A percentile compares a stretch with the other conserved stretches of the same genome.
These are phyloP conservation scores for Aureobasidium sp. DNA, from an alignment of 2,329 filamentous ascomycete species.

Conservation along the genomic window DNA sequence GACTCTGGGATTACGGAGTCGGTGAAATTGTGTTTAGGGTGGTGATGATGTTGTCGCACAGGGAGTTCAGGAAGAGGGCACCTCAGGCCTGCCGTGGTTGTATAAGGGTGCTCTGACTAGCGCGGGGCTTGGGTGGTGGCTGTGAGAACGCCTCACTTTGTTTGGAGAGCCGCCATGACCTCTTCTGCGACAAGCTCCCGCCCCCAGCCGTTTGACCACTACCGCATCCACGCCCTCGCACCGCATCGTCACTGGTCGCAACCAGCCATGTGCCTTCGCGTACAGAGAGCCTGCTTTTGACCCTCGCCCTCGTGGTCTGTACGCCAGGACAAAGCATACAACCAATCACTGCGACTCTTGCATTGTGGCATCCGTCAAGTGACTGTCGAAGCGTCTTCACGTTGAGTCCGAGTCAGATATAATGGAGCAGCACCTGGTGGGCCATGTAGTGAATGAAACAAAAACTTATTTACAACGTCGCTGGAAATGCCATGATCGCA, in stretches of 20 bases:
- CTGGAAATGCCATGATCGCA: not conserved
- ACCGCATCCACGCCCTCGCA: not conserved
- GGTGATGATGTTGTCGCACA: not conserved
- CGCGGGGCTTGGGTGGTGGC: conserved; percentile 8
- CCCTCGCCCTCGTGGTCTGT: not conserved
- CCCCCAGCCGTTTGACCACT: conserved; percentile 1
- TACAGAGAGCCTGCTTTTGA: not conserved
- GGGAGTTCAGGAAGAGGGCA: not conserved
- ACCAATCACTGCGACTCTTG: not conserved
- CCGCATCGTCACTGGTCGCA: not conserved
- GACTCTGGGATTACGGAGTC: not conserved
- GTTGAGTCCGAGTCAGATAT: not conserved
- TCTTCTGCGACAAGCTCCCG: not conserved
- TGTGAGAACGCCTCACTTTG: not conserved
- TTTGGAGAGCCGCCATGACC: not conserved
- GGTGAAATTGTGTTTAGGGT: not conserved
- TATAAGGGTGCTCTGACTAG: conserved; percentile 1
- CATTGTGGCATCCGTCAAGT: not conserved
- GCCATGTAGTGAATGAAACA: not conserved
- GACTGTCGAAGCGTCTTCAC: not conserved
- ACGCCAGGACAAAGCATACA: not conserved
- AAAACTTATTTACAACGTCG: not conserved
- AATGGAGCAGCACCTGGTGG: not conserved
- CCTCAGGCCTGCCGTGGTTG: not conserved
- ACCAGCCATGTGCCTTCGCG: not conserved